These are phyloP conservation scores for Aureobasidium melanogenum DNA, from an alignment of 2,329 filamentous ascomycete genomes.

Conservation along the genomic window DNA sequence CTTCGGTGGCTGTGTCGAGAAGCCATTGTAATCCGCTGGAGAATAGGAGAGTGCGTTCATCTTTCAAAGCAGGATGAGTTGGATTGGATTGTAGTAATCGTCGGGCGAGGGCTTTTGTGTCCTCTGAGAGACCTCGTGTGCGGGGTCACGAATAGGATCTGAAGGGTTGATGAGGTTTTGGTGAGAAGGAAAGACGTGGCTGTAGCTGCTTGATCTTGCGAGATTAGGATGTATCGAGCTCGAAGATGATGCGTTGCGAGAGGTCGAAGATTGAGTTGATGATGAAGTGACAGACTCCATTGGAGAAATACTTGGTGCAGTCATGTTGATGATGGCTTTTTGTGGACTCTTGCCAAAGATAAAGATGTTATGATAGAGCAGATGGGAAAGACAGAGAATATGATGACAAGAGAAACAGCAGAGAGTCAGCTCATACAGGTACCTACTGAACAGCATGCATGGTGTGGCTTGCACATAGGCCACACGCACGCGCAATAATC, in stretches of 20 bases:
- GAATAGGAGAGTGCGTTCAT: not conserved
- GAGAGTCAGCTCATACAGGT: not conserved
- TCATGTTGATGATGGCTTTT: not conserved
- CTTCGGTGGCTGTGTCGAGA: not conserved
- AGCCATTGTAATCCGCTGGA: slow-evolving; percentile 3
- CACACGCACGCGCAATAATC: not conserved
- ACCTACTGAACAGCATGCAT: not conserved
- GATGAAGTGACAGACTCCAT: not conserved
- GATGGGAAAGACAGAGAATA: not conserved
- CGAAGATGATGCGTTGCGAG: not conserved
- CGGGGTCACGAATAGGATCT: not conserved
- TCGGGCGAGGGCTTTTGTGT: not conserved
- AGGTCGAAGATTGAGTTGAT: not conserved
- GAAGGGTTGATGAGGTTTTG: not conserved
- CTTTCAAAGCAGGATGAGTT: not conserved
- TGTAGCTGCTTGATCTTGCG: not conserved
- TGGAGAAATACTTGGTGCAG: not conserved
- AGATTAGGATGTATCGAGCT: not conserved
- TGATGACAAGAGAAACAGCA: not conserved
- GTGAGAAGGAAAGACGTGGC: not conserved
- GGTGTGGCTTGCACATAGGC: not conserved
- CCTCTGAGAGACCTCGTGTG: not conserved
- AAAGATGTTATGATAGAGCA: not conserved
- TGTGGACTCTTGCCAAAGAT: not conserved
- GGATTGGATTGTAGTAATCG: not conserved